phyloP scores from a whole-genome alignment of 2,329 filamentous ascomycete species.

The Hortaea werneckii region DNA sequence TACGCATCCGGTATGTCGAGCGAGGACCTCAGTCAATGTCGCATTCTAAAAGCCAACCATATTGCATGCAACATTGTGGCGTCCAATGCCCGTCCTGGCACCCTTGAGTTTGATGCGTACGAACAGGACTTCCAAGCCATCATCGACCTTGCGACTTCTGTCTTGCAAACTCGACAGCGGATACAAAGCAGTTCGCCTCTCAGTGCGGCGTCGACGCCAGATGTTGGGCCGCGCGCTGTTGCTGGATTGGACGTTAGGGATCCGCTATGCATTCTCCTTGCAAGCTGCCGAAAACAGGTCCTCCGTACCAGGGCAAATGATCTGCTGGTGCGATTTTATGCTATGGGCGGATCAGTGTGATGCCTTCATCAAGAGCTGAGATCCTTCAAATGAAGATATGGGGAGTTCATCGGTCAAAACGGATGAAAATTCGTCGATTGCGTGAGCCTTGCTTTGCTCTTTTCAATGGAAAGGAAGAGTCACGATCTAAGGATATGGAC shows the following conservation, averaged over 20 bases:
- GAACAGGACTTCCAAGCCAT: slow-evolving; percentile 22
- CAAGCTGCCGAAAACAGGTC: slow-evolving; percentile 10
- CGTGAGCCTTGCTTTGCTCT: no score
- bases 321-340: background rate
- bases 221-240: slow-evolving; percentile 1
- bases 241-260: slow-evolving; percentile 15
- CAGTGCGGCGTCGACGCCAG: slow-evolving; percentile 6
- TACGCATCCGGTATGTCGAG: slow-evolving; percentile 17
- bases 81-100: slow-evolving; percentile 10
- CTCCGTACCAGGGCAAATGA: slow-evolving; percentile 2
- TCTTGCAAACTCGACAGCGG: slow-evolving; percentile 7
- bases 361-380: no score
- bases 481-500: no score
- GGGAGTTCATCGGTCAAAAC: no score
- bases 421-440: no score
- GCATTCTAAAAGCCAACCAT: slow-evolving; percentile 25
- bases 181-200: background rate
- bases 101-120: slow-evolving; percentile 10
- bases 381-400: no score
- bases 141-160: slow-evolving; percentile 18
- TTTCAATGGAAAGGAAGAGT: no score
- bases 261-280: slow-evolving; percentile 18
- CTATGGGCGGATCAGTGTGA: no score
- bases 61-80: slow-evolving; percentile 22
- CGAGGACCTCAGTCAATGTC: slow-evolving; percentile 19